Evolutionary conservation across 225 moss, liverwort and hornwort species (phyloP).

Genomic region (Sphagnum contortum): DNA sequence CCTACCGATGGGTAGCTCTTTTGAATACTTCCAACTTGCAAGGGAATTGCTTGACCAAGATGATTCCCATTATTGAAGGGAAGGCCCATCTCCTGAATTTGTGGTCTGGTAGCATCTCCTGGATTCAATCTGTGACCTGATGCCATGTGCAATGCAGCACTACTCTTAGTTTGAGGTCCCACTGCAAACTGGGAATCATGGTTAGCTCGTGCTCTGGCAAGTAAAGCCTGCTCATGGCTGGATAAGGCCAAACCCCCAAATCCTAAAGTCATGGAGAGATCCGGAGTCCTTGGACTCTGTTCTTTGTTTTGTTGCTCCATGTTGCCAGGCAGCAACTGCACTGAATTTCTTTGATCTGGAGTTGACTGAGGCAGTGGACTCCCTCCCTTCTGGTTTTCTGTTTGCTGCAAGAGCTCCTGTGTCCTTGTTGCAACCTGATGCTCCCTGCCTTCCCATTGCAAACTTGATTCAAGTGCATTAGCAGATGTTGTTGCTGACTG

Average conservation of each 20-base stretch:
- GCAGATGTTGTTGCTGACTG: constrained; percentile 30
- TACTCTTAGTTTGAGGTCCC: constrained; percentile 23
- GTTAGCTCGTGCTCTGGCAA: constrained; percentile 44
- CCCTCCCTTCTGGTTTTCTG: constrained; percentile 33
- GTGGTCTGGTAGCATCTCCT: constrained; percentile 26
- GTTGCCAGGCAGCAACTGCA: constrained; percentile 16
- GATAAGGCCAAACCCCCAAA: constrained; percentile 27
- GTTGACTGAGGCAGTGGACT: constrained; percentile 24
- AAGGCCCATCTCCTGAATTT: neutral
- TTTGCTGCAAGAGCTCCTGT: constrained; percentile 40
- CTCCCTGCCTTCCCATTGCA: constrained; percentile 24
- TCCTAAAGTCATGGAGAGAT: constrained; percentile 46
- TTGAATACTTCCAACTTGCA: no score
- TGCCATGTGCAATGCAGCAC: constrained; percentile 10
- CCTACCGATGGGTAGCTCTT: no score
- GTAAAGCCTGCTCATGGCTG: constrained; percentile 47
- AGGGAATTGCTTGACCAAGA: no score
- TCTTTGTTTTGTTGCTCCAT: constrained; percentile 11
- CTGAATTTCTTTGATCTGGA: constrained; percentile 13
- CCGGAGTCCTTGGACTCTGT: constrained; percentile 32
- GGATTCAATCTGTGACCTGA: constrained; percentile 15
- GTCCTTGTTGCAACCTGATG: constrained; percentile 15
- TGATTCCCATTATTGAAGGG: no score
- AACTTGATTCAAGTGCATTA: constrained; percentile 10
- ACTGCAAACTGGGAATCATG: constrained; percentile 27